Evolutionary conservation across 2,329 filamentous ascomycete species (phyloP).

Genomic region (Zasmidium cellare): DNA sequence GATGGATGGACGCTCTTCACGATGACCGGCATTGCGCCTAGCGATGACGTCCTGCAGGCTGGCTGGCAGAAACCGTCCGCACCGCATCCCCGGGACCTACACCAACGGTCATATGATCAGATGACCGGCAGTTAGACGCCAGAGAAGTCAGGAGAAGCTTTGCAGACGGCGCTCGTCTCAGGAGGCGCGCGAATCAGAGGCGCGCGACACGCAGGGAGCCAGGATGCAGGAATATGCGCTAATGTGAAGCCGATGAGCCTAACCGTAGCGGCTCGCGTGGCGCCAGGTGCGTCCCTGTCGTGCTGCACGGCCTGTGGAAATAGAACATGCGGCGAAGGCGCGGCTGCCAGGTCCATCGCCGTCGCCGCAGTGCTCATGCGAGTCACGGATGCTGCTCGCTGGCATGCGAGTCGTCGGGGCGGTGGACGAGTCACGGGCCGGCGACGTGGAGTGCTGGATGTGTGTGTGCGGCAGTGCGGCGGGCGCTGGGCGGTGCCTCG

Average conservation of each 20-base stretch:
- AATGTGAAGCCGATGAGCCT: constrained; percentile 6
- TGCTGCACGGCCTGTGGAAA: background rate
- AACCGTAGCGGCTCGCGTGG: constrained; percentile 9
- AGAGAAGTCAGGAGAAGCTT: constrained; percentile 16
- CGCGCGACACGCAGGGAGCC: background rate
- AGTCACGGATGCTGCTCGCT: constrained; percentile 1
- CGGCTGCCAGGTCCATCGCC: constrained; percentile 2
- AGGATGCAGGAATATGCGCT: background rate
- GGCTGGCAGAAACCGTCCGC: background rate
- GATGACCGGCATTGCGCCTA: constrained; percentile 2
- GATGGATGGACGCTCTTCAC: constrained; percentile 1
- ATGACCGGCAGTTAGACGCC: constrained; percentile 8
- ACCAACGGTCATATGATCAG: constrained; percentile 12
- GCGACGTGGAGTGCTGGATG: background rate
- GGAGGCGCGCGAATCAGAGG: constrained; percentile 10
- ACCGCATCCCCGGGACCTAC: constrained; percentile 9
- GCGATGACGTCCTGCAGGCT: constrained; percentile 3
- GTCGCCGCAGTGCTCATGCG: background rate
- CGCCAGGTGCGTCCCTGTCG: background rate
- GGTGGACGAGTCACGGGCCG: background rate
- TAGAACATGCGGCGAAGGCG: constrained; percentile 2
- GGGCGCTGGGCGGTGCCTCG: constrained; percentile 1
- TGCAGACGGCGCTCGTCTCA: background rate
- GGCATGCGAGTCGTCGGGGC: background rate
- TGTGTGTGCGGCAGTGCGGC: background rate